A percentile compares a stretch with the other conserved stretches of the same genome.
phyloP scores from a whole-genome alignment of 179 eudicot genomes.

The Carnegiea gigantea region DNA sequence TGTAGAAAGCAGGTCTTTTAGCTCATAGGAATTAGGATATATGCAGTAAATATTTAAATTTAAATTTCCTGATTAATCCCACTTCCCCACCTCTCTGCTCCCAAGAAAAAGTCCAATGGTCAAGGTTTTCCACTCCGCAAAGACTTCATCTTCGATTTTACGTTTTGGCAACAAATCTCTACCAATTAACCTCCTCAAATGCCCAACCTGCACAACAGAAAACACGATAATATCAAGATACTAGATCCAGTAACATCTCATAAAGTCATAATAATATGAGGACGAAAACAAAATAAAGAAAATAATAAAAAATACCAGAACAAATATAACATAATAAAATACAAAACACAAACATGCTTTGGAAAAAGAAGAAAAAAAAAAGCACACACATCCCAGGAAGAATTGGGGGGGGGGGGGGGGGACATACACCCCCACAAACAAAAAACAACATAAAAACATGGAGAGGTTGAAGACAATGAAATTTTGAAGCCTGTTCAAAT shows the following conservation, averaged over 20 bases:
- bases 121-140: background rate
- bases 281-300: background rate
- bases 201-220: slow-evolving; percentile 5
- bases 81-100: background rate
- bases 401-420: too few relatives aligned
- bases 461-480: background rate
- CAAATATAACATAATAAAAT: too few relatives aligned
- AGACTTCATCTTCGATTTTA: background rate
- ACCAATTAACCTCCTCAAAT: background rate
- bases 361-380: too few relatives aligned
- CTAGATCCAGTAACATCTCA: too few relatives aligned
- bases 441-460: background rate
- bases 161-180: background rate
- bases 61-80: background rate
- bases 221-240: background rate
- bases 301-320: too few relatives aligned
- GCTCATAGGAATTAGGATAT: background rate
- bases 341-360: too few relatives aligned
- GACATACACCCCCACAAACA: background rate
- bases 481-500: background rate
- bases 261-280: background rate
- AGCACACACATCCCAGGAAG: too few relatives aligned
- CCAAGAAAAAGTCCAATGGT: background rate
- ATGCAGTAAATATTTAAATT: too few relatives aligned
- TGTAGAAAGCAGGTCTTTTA: background rate